Percentiles rank a stretch among this genome's conserved stretches.
Conservation (phyloP, 257 asterid genomes). For the Verbena officinalis region DNA sequence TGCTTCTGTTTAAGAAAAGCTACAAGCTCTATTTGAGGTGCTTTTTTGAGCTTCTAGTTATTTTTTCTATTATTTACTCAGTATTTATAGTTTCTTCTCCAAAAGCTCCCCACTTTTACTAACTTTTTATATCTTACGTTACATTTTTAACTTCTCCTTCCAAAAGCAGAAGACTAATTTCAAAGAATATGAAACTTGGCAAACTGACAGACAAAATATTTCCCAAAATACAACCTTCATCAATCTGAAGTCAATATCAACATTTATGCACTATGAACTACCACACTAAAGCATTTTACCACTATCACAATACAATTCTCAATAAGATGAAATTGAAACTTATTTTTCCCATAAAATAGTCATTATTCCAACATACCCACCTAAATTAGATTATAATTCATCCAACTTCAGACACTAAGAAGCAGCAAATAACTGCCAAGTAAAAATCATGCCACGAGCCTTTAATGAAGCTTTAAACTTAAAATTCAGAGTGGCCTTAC, state of each 20-base stretch:
- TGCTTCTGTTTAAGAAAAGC: too few relatives aligned
- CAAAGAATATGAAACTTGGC: too few relatives aligned
- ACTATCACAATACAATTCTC: background rate
- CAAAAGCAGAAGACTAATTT: too few relatives aligned
- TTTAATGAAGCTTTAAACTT: background rate
- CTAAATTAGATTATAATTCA: background rate
- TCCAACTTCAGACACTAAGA: background rate
- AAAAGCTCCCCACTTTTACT: too few relatives aligned
- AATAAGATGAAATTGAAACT: background rate
- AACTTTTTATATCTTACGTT: too few relatives aligned
- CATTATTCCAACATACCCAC: background rate
- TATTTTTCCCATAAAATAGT: background rate
- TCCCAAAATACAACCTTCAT: background rate
- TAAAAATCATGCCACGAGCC: background rate
- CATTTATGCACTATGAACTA: background rate
- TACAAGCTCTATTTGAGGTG: too few relatives aligned
- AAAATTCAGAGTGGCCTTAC: constrained; percentile 34
- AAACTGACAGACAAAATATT: background rate
- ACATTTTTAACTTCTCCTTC: too few relatives aligned
- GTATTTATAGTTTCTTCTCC: too few relatives aligned
- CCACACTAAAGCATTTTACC: background rate
- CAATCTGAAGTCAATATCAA: background rate
- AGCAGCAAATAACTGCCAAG: background rate
- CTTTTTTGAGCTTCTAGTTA: too few relatives aligned
- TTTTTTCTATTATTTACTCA: too few relatives aligned